Conservation (phyloP, 371 early-diverging fungal species). For the Gilbertella persicaria region DNA sequence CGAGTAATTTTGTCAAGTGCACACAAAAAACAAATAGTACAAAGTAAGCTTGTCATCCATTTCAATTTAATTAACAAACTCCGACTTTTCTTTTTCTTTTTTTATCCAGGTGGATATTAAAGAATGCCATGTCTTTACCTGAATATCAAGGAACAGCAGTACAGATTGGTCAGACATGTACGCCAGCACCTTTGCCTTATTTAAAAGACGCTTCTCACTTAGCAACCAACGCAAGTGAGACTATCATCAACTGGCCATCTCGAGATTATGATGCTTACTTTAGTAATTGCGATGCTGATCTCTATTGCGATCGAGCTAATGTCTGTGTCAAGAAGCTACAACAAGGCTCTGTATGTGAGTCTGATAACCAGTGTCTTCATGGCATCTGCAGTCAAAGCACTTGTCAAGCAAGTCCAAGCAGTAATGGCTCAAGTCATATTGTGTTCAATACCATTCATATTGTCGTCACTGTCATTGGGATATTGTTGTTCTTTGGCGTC, state of each 20-base stretch:
- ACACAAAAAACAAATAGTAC: conserved; percentile 7
- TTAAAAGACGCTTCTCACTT: conserved; percentile 7
- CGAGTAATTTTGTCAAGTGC: conserved; percentile 6
- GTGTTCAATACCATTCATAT: conserved; percentile 13
- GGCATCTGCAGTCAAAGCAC: conserved; percentile 11
- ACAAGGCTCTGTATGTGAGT: conserved; percentile 14
- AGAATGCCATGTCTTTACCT: conserved; percentile 16
- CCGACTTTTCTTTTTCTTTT: neutral
- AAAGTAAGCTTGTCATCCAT: conserved; percentile 12
- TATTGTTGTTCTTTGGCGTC: conserved; percentile 6
- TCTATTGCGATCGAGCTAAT: conserved; percentile 8
- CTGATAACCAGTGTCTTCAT: conserved; percentile 18
- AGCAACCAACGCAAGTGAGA: conserved; percentile 13
- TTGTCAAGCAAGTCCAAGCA: neutral
- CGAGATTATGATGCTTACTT: conserved; percentile 10
- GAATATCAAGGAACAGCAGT: conserved; percentile 10
- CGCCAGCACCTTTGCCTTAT: conserved; percentile 4
- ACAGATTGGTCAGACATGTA: conserved; percentile 6
- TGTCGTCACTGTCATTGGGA: conserved; percentile 6
- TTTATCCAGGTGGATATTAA: conserved; percentile 16
- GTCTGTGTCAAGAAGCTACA: conserved; percentile 6
- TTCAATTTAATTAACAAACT: neutral
- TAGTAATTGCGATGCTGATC: conserved; percentile 11
- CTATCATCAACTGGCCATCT: conserved; percentile 15
- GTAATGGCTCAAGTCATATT: neutral